Evolutionary conservation across 176 grass and related monocot genomes (phyloP), one percentile per base, ranked within the genome.

Genomic region (Cymbopogon citratus): DNA sequence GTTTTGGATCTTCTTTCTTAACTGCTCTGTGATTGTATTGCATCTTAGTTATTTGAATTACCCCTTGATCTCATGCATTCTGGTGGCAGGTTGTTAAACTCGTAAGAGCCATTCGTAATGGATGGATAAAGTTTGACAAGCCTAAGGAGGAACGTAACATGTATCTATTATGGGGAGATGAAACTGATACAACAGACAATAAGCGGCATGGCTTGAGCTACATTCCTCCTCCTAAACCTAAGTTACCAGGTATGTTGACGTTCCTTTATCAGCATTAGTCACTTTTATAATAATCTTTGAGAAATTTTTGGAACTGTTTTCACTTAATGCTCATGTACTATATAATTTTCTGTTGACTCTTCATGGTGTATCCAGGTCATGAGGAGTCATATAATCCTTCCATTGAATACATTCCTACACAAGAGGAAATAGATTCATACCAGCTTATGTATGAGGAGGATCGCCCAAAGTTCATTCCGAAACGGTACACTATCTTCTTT

Each of bases 361-460:
- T 38, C 31, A 74, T 90, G 66, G 65, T 83, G 61, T 76, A 73
- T 93, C 74, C 65, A 99, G 97, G 97, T 64, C 97, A 99, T 81
- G 97, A 99, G 92, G 97, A 96, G 80, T 95, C 93, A 13, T 99
- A 99, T 73, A 99, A 99, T 87, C 93, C 97, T 87, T 95, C 97
- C 34, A 43, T 96, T 25, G 97, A 99, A 86, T 99, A 90, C 71
- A 83, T 99, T 80, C 97, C 97, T 78, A 99, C 97, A 19, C 89
- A 90, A 95, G 93, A 99, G 80, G 97, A 99, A 84, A 93, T 95
- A 71, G 92, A 95, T 76, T 87, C 91, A 0, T 99, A 99, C 74
- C 93, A 96, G 82, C 85, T 95, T 73, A 95, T 99, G 97, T 96
- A 80, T 16, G 93, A 99, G 80, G 97, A 99, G 85, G 97, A 99